Conservation (phyloP, 306 rosid genomes). For the Vachellia collinsii region DNA sequence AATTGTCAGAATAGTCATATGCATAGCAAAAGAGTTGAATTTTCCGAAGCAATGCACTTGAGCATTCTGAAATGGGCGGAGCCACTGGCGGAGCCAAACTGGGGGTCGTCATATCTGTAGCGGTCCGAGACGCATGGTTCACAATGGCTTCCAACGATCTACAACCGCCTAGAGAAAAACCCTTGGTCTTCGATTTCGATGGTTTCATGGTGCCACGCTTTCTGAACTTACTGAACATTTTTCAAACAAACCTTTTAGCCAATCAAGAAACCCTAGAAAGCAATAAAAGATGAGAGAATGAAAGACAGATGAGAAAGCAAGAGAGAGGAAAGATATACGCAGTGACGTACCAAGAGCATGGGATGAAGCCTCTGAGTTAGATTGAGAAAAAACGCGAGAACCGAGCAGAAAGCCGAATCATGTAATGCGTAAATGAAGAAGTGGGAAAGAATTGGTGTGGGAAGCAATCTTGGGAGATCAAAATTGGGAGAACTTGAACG, state of each 20-base stretch:
- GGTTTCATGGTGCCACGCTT: slow-evolving; percentile 63
- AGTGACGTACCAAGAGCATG: slow-evolving; percentile 4
- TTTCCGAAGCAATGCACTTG: slow-evolving; percentile 52
- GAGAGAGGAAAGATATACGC: neutral
- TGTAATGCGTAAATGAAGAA: slow-evolving; percentile 11
- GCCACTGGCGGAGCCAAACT: neutral
- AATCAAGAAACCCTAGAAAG: slow-evolving; percentile 22
- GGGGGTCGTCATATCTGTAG: slow-evolving; percentile 20
- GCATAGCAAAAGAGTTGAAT: slow-evolving; percentile 53
- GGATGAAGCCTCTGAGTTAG: slow-evolving; percentile 11
- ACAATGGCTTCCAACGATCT: slow-evolving; percentile 52
- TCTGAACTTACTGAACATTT: slow-evolving; percentile 68
- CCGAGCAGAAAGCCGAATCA: slow-evolving; percentile 19
- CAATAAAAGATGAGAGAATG: neutral
- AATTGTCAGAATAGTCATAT: slow-evolving; percentile 57
- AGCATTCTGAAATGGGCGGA: slow-evolving; percentile 45
- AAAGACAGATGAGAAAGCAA: neutral
- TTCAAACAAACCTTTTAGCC: neutral
- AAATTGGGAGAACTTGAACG: neutral
- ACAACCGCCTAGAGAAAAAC: slow-evolving; percentile 31
- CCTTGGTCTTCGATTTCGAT: slow-evolving; percentile 49
- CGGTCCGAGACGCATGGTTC: slow-evolving; percentile 61
- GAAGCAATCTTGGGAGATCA: neutral
- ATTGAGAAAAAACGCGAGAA: too few relatives aligned
- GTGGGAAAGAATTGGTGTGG: neutral